Evolutionary conservation across 805 yeast genomes (phyloP), one percentile per base, ranked within the genome.

Genomic region (Cyberlindnera meyerae): DNA sequence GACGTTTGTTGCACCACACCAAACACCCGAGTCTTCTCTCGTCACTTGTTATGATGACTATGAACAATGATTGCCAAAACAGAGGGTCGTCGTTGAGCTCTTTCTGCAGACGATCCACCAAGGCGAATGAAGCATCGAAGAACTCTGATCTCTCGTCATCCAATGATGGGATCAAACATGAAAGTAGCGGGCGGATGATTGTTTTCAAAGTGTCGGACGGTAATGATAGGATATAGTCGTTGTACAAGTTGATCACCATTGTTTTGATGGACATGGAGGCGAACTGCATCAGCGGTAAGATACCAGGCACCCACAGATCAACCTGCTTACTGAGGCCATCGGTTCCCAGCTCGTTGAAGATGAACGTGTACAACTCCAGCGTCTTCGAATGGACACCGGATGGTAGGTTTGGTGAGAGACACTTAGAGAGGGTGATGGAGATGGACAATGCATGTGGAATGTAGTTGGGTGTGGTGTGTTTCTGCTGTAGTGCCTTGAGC

Each of bases 331-430:
- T 73, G 24, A 85, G 61, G 5, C 72, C 61, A 5, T 72, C 76
- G 0, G 58, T 53, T 1, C 82, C 81, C 24, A 90, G 61, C 21
- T 77, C 72, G 25, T 68, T 69, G 61, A 93, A 86, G 2, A 90
- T 73, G 36, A 66, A 63, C 16, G 73, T 77, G 57, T 89, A 93
- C 2, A 89, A 75, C 39, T 80, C 86, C 27, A 93, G 61, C 0
- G 96, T 73, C 54, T 87, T 93, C 47, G 82, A 83, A 57, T 93
- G 98, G 0, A 93, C 99, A 8, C 99, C 98, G 33, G 95, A 84
- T 0, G 99, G 98, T 9, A 93, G 68, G 34, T 70, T 70, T 1
- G 94, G 80, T 2, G 88, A 77, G 20, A 90, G 63, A 43, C 97
- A 93, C 28, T 81, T 75, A 0, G 96, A 76, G 34, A 93, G 66